Evolutionary conservation across 2,329 filamentous ascomycete genomes (phyloP).

Genomic region (Trichophyton verrucosum): DNA sequence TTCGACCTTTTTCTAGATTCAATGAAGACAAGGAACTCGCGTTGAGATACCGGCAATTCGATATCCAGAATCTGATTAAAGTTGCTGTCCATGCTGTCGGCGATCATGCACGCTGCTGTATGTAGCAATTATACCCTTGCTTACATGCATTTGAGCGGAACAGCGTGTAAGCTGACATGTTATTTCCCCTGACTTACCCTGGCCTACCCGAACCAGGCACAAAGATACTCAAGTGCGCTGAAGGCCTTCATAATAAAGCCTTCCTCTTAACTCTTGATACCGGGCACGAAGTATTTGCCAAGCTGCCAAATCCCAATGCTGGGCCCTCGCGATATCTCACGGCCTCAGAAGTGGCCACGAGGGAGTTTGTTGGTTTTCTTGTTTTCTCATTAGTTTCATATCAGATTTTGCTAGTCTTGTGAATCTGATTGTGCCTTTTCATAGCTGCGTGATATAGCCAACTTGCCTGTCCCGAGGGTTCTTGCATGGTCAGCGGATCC

Average conservation of each 20-base stretch:
- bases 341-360: slow-evolving; percentile 20
- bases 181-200: too few relatives aligned
- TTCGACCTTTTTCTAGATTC: too few relatives aligned
- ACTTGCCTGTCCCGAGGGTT: slow-evolving; percentile 12
- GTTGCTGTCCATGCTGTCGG: background rate
- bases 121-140: too few relatives aligned
- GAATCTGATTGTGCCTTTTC: too few relatives aligned
- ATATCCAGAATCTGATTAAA: too few relatives aligned
- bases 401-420: background rate
- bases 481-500: slow-evolving; percentile 10
- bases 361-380: slow-evolving; percentile 16
- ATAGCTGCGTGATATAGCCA: slow-evolving; percentile 10
- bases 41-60: too few relatives aligned
- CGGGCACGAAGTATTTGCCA: slow-evolving; percentile 17
- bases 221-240: background rate
- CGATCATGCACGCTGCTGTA: too few relatives aligned
- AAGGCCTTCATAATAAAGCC: background rate
- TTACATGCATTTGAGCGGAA: too few relatives aligned
- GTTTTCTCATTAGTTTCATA: background rate
- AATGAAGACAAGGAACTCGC: too few relatives aligned
- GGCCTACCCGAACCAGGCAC: background rate
- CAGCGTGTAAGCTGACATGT: too few relatives aligned
- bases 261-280: slow-evolving; percentile 18
- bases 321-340: slow-evolving; percentile 11
- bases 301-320: slow-evolving; percentile 22